phyloP scores from a whole-genome alignment of 768 basidiomycete genomes.

The Dacryopinax primogenitus region DNA sequence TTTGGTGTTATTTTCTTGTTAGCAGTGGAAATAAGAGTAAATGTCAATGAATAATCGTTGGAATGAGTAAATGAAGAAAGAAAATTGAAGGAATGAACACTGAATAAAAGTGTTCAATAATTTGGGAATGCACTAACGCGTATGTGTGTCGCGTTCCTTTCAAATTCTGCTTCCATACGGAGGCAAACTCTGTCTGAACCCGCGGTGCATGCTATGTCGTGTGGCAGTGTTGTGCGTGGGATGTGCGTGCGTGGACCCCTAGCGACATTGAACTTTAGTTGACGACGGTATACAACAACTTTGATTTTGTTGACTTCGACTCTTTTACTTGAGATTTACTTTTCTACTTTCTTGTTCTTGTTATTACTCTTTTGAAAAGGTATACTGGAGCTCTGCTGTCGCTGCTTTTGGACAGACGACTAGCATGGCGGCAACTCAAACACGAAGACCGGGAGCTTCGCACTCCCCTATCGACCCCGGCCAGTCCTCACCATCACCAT shows the following conservation, averaged over 20 bases:
- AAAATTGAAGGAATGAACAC: neutral
- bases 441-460: neutral
- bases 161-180: neutral
- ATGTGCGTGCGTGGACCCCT: neutral
- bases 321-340: neutral
- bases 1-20: no score
- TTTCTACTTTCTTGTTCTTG: neutral
- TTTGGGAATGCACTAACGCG: neutral
- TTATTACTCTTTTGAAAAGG: neutral
- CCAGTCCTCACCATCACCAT: neutral
- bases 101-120: neutral
- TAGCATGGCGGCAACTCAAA: neutral
- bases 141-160: neutral
- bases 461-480: constrained; percentile 5
- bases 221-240: neutral
- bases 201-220: no score
- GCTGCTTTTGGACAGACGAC: no score
- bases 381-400: neutral
- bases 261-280: constrained; percentile 3
- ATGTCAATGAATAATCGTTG: no score
- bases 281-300: neutral
- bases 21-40: no score
- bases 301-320: neutral
- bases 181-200: neutral
- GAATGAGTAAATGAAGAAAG: neutral